Evolutionary conservation across 2,329 filamentous ascomycete species (phyloP), one percentile per base, ranked within the genome.

Genomic region (Lasiodiplodia citricola): DNA sequence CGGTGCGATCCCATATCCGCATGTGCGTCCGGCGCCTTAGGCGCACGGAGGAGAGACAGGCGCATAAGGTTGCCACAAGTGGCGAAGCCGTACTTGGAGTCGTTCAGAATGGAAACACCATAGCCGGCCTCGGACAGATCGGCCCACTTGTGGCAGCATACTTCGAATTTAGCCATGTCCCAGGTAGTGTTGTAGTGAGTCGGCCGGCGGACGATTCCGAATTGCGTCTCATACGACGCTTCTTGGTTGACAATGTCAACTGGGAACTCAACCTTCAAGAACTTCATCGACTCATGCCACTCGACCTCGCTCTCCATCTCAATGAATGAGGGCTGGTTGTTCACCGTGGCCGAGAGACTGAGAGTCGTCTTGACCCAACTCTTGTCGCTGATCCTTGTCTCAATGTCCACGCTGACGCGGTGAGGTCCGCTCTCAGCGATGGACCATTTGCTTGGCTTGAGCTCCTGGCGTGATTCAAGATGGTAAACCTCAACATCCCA

Each of bases 401-500:
- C 89, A 5, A 94, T 96, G 41, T 91, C 86, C 56, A 99, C 86
- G 70, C 92, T 94, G 58, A 94, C 94, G 68, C 90, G 88, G 79
- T 96, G 90, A 0, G 90, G 84, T 70, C 90, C 90, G 67, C 87
- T 82, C 75, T 96, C 92, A 47, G 88, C 83, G 68, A 98, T 90
- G 71, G 84, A 86, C 14, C 92, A 93, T 72, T 89, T 85, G 71
- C 87, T 86, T 21, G 90, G 87, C 6, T 86, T 77, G 16, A 99
- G 85, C 77, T 95, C 92, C 77, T 92, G 88, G 68, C 94, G 90
- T 2, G 94, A 96, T 67, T 96, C 90, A 31, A 98, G 87, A 75
- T 99, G 96, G 82, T 91, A 99, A 35, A 98, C 94, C 80, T 99
- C 96, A 6, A 98, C 95, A 79, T 99, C 95, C 94, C 95, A 97